Base-by-base conservation (phyloP, 768 basidiomycete genomes). In the Lactarius hengduanensis region DNA sequence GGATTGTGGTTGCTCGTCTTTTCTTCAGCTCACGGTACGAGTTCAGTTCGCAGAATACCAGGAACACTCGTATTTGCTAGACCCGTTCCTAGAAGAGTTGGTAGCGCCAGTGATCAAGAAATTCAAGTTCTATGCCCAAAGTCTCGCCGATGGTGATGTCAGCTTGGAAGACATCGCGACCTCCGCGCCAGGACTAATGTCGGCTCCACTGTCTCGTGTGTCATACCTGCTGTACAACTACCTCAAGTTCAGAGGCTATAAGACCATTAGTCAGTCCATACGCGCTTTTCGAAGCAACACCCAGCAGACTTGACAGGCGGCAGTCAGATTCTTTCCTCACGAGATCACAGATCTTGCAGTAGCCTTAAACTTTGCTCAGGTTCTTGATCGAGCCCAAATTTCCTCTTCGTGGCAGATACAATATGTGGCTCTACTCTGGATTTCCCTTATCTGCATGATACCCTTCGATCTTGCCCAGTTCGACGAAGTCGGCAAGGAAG, bases 321-420 rank as follows among this genome's bases (percentile, higher is more conserved):
- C 73, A 99, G 96, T 90, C 68, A 88, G 92, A 69, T 95, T 91
- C 76, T 97, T 99, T 74, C 96, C 96, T 50, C 96, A 98, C 73
- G 89, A 94, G 73, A 83, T 97, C 41, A 80, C 85, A 1, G 93
- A 96, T 76, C 81, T 98, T 4, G 83, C 87, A 0, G 82, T 92
- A 59, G 90, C 89, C 0, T 77, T 96, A 16, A 80, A 83, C 20
- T 91, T 87, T 72, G 82, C 92, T 72, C 77, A 80, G 40, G 72
- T 80, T 41, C 79, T 78, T 22, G 77, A 80, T 43, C 82, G 80
- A 13, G 78, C 77, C 16, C 74, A 80, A 63, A 75, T 77, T 57
- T 69, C 74, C 3, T 32, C 1, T 72, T 83, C 87, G 45, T 98
- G 97, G 97, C 78, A 89, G 28, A 75, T 94, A 60, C 88, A 94